Evolutionary conservation across 1,284 basidiomycete species (phyloP).

Genomic region (Ganoderma lucidum): DNA sequence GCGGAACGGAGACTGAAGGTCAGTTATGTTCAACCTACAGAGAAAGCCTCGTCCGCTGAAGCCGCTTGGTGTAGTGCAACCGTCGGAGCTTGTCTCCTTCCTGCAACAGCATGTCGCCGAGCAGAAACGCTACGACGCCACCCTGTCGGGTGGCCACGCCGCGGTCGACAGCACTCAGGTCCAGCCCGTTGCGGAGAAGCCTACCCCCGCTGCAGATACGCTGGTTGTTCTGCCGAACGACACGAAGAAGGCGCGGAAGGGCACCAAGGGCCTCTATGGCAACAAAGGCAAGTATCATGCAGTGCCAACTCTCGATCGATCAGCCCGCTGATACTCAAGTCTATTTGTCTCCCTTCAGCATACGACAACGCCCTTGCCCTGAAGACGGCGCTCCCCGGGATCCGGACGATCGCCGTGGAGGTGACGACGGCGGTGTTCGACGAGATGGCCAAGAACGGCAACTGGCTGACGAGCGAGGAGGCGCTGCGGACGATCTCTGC

Average conservation of each 20-base stretch:
- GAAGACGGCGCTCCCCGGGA: constrained; percentile 61
- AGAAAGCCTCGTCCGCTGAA: constrained; percentile 11
- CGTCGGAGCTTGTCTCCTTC: constrained; percentile 74
- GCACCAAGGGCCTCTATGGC: constrained; percentile 71
- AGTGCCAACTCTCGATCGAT: background rate
- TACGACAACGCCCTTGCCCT: constrained; percentile 67
- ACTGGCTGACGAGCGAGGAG: constrained; percentile 80
- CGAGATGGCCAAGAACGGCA: constrained; percentile 58
- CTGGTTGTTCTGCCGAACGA: constrained; percentile 73
- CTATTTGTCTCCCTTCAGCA: constrained; percentile 42
- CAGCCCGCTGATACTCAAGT: constrained; percentile 11
- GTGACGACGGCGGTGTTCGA: constrained; percentile 69
- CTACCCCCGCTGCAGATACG: constrained; percentile 53
- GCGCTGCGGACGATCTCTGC: constrained; percentile 67
- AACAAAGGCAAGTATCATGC: constrained; percentile 62
- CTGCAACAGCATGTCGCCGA: constrained; percentile 80
- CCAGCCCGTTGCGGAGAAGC: constrained; percentile 52
- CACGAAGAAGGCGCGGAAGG: constrained; percentile 76
- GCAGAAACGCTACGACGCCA: constrained; percentile 75
- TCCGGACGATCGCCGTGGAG: constrained; percentile 78
- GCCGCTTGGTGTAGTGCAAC: constrained; percentile 56
- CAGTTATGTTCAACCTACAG: constrained; percentile 30
- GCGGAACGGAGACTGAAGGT: constrained; percentile 79
- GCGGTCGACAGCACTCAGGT: constrained; percentile 47
- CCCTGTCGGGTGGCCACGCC: constrained; percentile 61